Evolutionary conservation across 805 yeast genomes (phyloP), one percentile per base, ranked within the genome.

Genomic region (Dipodascus geniculatus): DNA sequence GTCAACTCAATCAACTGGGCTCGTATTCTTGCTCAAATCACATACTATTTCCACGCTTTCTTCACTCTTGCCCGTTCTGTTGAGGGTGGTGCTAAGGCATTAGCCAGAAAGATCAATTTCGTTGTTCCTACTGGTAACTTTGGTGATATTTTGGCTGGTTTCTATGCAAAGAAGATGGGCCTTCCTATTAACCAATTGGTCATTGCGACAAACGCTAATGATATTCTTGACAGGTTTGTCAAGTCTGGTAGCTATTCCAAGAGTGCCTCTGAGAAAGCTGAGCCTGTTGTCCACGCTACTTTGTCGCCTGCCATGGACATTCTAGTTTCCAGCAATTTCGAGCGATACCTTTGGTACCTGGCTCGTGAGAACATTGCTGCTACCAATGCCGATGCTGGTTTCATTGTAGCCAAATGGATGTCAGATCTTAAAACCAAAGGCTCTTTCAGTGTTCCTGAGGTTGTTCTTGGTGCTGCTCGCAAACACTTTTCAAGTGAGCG

Each of bases 1-100:
- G 96, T 93, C 57, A 93, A 93, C 74, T 90, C 98, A 50, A 93
- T 93, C 69, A 93, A 93, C 77, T 93, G 99, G 99, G 98, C 99
- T 6, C 83, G 99, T 73, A 93, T 93, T 61, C 78, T 93, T 63
- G 97, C 99, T 47, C 99, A 93, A 74, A 91, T 89, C 68, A 90
- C 99, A 22, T 93, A 93, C 73, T 93, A 93, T 74, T 93, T 90
- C 77, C 82, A 86, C 70, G 81, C 98, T 3, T 93, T 82, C 75
- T 90, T 93, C 79, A 82, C 82, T 67, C 71, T 86, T 54, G 67
- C 64, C 52, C 66, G 61, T 51, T 51, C 60, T 48, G 61, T 49
- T 24, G 44, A 38, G 19, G 59, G 57, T 47, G 51, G 47, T 8
- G 42, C 56, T 14, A 54, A 50, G 28, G 57, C 58, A 22, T 57